phyloP scores from a whole-genome alignment of 148 eudicot species.

The Fagopyrum tataricum region DNA sequence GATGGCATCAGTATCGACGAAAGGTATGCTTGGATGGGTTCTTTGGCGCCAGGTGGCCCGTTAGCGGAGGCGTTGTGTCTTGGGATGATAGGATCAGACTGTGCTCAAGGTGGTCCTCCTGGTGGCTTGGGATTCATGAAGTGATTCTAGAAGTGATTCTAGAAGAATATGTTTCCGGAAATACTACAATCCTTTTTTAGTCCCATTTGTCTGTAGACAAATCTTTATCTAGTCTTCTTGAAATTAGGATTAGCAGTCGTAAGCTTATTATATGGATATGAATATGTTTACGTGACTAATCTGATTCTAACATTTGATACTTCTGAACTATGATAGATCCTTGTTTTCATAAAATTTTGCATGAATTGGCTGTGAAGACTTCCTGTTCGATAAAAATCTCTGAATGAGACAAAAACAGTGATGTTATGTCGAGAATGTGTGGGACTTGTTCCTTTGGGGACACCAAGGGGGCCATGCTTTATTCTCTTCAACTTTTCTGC shows the following conservation, averaged over 20 bases:
- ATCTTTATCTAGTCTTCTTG: background rate
- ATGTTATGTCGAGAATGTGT: too few relatives aligned
- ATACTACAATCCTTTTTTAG: too few relatives aligned
- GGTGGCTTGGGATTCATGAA: constrained; percentile 7
- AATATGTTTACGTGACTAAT: constrained; percentile 6
- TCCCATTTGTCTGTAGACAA: too few relatives aligned
- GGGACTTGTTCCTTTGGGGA: too few relatives aligned
- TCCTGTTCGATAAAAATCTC: too few relatives aligned
- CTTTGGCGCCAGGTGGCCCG: constrained; percentile 67
- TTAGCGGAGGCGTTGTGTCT: constrained; percentile 78
- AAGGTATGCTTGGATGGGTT: constrained; percentile 30
- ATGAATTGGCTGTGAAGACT: too few relatives aligned
- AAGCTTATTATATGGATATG: constrained; percentile 10
- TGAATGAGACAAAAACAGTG: too few relatives aligned
- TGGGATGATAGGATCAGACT: constrained; percentile 24
- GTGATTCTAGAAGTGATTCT: background rate
- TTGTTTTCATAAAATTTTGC: background rate
- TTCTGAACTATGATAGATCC: constrained; percentile 2
- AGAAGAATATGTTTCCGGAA: background rate
- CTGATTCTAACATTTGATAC: constrained; percentile 5
- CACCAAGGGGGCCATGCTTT: too few relatives aligned
- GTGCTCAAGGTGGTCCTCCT: background rate
- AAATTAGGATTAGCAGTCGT: constrained; percentile 10
- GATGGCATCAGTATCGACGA: constrained; percentile 13
- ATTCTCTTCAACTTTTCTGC: too few relatives aligned